Evolutionary conservation across 768 basidiomycete genomes (phyloP).

Genomic region (Russula earlei): DNA sequence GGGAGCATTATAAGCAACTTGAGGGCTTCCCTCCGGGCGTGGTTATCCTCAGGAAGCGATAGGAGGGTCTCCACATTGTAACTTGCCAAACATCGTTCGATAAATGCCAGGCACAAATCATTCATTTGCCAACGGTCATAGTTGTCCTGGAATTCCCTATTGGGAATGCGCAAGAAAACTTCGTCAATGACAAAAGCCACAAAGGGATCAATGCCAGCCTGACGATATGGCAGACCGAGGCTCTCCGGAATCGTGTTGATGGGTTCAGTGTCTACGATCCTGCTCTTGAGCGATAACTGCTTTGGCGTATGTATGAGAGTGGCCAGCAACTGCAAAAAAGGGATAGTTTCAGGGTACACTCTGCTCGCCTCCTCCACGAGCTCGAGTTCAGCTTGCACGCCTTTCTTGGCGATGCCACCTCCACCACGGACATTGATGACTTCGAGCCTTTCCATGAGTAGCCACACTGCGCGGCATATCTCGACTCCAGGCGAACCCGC

Average conservation of each 20-base stretch:
- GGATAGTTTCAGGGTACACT: conserved; percentile 81
- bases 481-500: conserved; percentile 66
- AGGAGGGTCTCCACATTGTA: conserved; percentile 74
- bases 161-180: conserved; percentile 70
- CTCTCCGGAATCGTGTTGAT: conserved; percentile 71
- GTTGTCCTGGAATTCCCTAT: conserved; percentile 62
- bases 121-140: conserved; percentile 83
- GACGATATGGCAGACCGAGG: conserved; percentile 71
- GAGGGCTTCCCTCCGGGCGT: conserved; percentile 43
- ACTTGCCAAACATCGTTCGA: conserved; percentile 74
- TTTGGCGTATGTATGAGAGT: conserved; percentile 81
- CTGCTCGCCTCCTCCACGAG: conserved; percentile 73
- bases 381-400: conserved; percentile 81
- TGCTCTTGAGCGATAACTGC: conserved; percentile 51
- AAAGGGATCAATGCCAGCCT: conserved; percentile 76
- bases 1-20: conserved; percentile 62
- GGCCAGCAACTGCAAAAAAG: conserved; percentile 75
- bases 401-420: conserved; percentile 48
- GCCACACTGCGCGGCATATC: conserved; percentile 77
- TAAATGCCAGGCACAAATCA: conserved; percentile 72
- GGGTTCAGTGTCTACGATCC: conserved; percentile 47
- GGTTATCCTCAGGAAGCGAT: conserved; percentile 42
- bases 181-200: conserved; percentile 83
- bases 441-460: conserved; percentile 73
- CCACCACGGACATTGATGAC: conserved; percentile 67